phyloP scores from a whole-genome alignment of 2,329 filamentous ascomycete species.

The Cladosporium sp. region DNA sequence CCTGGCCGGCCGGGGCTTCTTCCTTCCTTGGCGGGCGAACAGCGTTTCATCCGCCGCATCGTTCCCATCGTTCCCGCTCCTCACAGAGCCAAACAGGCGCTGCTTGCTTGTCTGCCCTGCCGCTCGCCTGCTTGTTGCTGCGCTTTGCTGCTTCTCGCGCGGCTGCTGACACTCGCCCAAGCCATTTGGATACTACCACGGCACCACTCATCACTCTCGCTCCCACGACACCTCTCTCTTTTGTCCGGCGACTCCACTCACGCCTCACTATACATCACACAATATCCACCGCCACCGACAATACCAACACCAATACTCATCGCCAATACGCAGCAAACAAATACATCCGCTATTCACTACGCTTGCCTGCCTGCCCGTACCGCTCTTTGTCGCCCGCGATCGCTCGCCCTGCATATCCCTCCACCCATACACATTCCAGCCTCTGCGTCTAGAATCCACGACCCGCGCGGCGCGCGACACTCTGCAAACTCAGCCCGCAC shows the following conservation, averaged over 20 bases:
- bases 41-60: conserved; percentile 1
- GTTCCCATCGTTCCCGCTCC: not conserved
- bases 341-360: not conserved
- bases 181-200: not conserved
- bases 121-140: not conserved
- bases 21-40: not conserved
- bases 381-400: conserved; percentile 10
- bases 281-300: not conserved
- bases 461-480: conserved; percentile 9
- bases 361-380: not conserved
- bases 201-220: conserved; percentile 2
- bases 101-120: not conserved
- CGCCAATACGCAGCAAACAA: not conserved
- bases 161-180: not conserved
- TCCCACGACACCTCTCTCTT: not conserved
- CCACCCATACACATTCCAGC: conserved; percentile 15
- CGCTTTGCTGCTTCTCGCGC: not conserved
- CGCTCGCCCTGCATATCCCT: conserved; percentile 15
- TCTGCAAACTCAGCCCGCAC: conserved; percentile 1
- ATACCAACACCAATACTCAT: not conserved
- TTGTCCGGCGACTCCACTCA: not conserved
- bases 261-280: not conserved
- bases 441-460: conserved; percentile 8
- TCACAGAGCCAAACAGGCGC: not conserved
- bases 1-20: not conserved